Percentiles rank a stretch among this genome's conserved stretches.
phyloP scores from a whole-genome alignment of 2,329 filamentous ascomycete genomes.

The Colletotrichum musicola region DNA sequence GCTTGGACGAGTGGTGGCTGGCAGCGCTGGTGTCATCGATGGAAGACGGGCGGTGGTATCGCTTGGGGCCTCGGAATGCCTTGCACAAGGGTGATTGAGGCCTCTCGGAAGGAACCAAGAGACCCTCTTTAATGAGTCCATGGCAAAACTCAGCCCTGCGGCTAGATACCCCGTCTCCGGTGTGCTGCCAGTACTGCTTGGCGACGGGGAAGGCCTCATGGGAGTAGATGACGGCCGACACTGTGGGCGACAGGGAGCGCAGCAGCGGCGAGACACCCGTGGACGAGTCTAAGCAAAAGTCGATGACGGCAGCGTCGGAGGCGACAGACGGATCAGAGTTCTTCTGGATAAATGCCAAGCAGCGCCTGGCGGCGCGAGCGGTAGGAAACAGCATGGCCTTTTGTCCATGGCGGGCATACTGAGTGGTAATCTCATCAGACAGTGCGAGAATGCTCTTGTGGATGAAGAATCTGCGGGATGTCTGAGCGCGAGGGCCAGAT shows the following conservation, averaged over 20 bases:
- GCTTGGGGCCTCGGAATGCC: conserved; percentile 77
- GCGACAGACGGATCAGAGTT: conserved; percentile 66
- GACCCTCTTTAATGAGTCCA: conserved; percentile 76
- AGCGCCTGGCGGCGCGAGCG: conserved; percentile 75
- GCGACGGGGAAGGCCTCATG: conserved; percentile 76
- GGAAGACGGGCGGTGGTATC: conserved; percentile 76
- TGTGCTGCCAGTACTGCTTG: conserved; percentile 98
- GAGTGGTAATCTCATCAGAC: conserved; percentile 73
- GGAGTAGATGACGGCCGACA: conserved; percentile 80
- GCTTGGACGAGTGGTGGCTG: conserved; percentile 40
- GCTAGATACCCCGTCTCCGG: conserved; percentile 92
- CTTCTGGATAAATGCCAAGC: conserved; percentile 77
- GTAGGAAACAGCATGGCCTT: conserved; percentile 89
- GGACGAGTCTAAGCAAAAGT: conserved; percentile 72
- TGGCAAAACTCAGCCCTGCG: conserved; percentile 92
- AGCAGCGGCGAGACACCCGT: conserved; percentile 65
- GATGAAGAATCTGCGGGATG: conserved; percentile 85
- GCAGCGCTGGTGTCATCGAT: conserved; percentile 49
- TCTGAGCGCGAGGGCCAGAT: conserved; percentile 1
- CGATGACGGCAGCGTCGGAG: conserved; percentile 66
- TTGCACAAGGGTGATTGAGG: conserved; percentile 49
- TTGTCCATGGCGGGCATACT: conserved; percentile 71
- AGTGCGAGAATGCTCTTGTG: conserved; percentile 85
- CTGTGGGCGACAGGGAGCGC: conserved; percentile 67
- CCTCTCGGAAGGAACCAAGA: conserved; percentile 57